A percentile compares a stretch with the other conserved stretches of the same genome.
Evolutionary conservation across 208 protist genomes (phyloP).

Genomic region (Leishmania tropica): DNA sequence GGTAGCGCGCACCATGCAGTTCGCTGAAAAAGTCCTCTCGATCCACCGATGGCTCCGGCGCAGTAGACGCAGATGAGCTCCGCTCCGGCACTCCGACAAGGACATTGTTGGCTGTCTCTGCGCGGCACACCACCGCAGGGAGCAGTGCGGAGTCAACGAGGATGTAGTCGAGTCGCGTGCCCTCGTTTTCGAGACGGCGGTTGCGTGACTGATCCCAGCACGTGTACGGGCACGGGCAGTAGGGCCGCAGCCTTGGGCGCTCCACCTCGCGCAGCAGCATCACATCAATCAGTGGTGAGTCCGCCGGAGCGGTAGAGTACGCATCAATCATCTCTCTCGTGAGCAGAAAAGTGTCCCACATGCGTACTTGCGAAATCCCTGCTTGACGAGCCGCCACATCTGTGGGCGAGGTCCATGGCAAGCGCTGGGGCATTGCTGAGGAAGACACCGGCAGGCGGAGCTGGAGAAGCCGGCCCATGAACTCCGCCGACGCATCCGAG

Average conservation of each 20-base stretch:
- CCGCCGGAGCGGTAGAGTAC: not conserved
- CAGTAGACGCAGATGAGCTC: not conserved
- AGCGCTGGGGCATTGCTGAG: conserved; percentile 9
- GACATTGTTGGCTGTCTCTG: conserved; percentile 68
- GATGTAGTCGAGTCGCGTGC: conserved; percentile 92
- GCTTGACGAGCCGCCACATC: not conserved
- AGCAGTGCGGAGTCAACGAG: conserved; percentile 71
- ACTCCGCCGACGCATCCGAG: conserved; percentile 53
- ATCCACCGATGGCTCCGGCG: too few relatives aligned
- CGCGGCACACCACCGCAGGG: conserved; percentile 45
- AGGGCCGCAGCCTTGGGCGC: conserved; percentile 23
- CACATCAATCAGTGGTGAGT: conserved; percentile 8
- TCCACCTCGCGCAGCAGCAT: conserved; percentile 20
- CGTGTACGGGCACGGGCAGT: conserved; percentile 84
- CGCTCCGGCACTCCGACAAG: not conserved
- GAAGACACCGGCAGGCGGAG: conserved; percentile 19
- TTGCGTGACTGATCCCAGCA: conserved; percentile 93
- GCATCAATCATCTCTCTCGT: conserved; percentile 17
- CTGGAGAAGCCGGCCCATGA: conserved; percentile 62
- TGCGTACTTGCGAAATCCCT: conserved; percentile 15
- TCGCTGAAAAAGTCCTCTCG: conserved; percentile 61
- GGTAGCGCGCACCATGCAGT: conserved; percentile 41
- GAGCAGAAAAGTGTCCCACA: conserved; percentile 58
- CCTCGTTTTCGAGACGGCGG: conserved; percentile 80
- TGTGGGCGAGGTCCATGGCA: conserved; percentile 12